Conservation (phyloP, 352 stramenopile species). For the Phytophthora fragariae region DNA sequence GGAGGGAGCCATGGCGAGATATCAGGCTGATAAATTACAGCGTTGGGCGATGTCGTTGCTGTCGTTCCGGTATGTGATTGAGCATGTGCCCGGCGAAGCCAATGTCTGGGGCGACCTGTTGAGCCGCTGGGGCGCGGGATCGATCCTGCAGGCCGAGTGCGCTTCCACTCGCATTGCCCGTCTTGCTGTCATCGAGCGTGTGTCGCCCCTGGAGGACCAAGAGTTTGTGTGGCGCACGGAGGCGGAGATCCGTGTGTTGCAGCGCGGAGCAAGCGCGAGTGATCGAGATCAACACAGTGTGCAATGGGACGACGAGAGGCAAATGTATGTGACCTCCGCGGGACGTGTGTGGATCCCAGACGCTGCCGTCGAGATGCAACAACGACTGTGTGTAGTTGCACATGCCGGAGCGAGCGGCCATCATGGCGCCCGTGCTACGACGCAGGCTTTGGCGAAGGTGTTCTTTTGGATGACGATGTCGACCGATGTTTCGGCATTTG, state of each 20-base stretch:
- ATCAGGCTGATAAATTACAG: slow-evolving; percentile 10
- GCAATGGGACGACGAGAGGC: background rate
- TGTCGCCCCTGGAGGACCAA: background rate
- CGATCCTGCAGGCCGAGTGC: background rate
- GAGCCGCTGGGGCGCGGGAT: background rate
- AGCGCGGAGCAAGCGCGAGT: background rate
- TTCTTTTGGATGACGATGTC: slow-evolving; percentile 24
- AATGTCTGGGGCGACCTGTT: slow-evolving; percentile 19
- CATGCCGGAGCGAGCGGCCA: slow-evolving; percentile 35
- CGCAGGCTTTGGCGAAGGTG: background rate
- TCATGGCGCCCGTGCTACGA: slow-evolving; percentile 16
- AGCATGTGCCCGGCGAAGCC: slow-evolving; percentile 7
- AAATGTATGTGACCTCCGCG: background rate
- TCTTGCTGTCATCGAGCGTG: background rate
- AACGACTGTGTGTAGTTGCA: slow-evolving; percentile 32
- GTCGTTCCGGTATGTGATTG: slow-evolving; percentile 25
- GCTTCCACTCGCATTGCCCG: background rate
- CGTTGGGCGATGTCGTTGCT: slow-evolving; percentile 24
- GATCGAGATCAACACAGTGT: too few species aligned
- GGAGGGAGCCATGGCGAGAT: slow-evolving; percentile 4
- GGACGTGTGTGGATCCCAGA: slow-evolving; percentile 1
- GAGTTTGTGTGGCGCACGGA: slow-evolving; percentile 9
- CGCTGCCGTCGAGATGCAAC: slow-evolving; percentile 16
- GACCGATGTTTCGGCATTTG: slow-evolving; percentile 20
- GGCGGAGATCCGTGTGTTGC: background rate